Base-by-base conservation (phyloP, 371 early-diverging fungal genomes). In the Syncephalastrum contaminatum region DNA sequence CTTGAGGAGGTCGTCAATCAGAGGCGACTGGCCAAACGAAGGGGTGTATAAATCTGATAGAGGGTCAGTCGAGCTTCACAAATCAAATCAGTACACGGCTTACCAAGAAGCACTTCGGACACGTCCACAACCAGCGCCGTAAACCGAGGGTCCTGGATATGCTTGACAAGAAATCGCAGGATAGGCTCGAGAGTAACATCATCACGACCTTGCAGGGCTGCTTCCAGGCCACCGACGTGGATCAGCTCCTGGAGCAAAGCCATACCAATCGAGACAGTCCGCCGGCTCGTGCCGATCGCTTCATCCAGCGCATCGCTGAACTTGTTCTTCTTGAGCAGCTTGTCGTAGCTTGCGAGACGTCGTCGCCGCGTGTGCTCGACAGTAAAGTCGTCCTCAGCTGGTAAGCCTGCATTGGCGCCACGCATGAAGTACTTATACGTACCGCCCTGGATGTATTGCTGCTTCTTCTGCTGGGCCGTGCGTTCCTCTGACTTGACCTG, bases 231-330 rank as follows among this genome's bases (percentile, higher is more conserved):
- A 54, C 89, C 91, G 54, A 95, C 87, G 56, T 90, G 90, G 36
- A 92, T 78, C 36, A 97, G 78, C 71, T 97, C 98, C 63, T 94
- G 91, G 48, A 96, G 67, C 58, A 96, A 64, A 44, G 90, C 81
- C 25, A 88, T 83, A 1, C 80, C 83, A n/a, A 84, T 60, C 4
- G 79, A 78, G 7, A 81, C 75, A 10, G 64, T 51, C 19, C 73
- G 83, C 53, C 68, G 73, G 49, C 70, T 83, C 49, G 77, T 70
- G 43, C 77, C 70, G 47, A 78, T 48, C 12, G 76, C 85, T 19
- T 88, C 91, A 57, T 97, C 96, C 41, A 97, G 69, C 8, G 98
- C 98, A 52, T 94, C 87, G 18, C 81, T 80, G 63, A 94, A 95
- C 58, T 93, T 84, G 72, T 94, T 95, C 39, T 69, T 75, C 60